These are phyloP conservation scores for Viola pubescens DNA, from an alignment of 441 rosid species.

Conservation along the genomic window DNA sequence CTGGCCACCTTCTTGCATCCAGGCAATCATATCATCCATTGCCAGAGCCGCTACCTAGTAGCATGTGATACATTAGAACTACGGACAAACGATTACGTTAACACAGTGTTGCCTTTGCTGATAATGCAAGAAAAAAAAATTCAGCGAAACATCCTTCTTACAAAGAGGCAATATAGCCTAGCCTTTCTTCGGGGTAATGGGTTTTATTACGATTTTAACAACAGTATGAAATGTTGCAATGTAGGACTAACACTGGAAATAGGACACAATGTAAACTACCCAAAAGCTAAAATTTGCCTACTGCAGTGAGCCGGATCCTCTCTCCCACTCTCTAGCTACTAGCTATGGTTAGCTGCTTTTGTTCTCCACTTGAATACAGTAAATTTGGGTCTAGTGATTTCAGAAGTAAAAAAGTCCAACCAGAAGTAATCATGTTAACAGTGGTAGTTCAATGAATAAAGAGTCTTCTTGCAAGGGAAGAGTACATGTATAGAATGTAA, in stretches of 20 bases:
- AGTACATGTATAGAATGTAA: no score
- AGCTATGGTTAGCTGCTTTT: no score
- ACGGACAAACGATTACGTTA: slow-evolving; percentile 61
- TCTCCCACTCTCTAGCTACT: no score
- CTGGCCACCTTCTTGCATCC: slow-evolving; percentile 99
- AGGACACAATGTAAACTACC: slow-evolving; percentile 1
- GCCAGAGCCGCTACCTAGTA: slow-evolving; percentile 99
- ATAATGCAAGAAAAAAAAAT: slow-evolving; percentile 21
- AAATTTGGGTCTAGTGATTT: no score
- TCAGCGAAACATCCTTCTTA: slow-evolving; percentile 15
- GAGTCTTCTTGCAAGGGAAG: no score
- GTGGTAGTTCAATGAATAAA: no score
- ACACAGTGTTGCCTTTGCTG: slow-evolving; percentile 29
- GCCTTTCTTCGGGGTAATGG: no score
- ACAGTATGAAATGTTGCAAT: not conserved
- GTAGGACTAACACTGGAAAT: slow-evolving; percentile 1
- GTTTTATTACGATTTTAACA: not conserved
- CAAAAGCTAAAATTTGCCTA: slow-evolving; percentile 1
- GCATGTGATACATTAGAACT: slow-evolving; percentile 81
- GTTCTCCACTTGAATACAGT: no score
- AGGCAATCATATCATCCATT: slow-evolving; percentile 98
- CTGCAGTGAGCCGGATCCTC: no score
- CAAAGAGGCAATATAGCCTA: slow-evolving; percentile 4
- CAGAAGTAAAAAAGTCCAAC: no score
- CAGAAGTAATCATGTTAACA: no score